Evolutionary conservation across 2,329 filamentous ascomycete genomes (phyloP), one percentile per base, ranked within the genome.

Genomic region (Hymenoscyphus fructigenus): DNA sequence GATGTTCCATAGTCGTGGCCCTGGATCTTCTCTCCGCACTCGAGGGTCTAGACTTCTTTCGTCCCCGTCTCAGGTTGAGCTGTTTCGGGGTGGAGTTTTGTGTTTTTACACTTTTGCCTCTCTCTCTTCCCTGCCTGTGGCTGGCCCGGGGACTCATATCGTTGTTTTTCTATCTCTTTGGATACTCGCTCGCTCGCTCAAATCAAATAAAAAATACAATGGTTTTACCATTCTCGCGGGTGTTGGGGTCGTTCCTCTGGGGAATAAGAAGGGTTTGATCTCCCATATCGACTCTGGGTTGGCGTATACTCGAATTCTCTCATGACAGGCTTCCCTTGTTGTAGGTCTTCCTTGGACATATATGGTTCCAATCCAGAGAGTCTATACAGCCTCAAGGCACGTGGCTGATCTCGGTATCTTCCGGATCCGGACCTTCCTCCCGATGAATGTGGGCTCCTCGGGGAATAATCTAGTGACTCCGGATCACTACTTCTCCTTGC

Each of bases 281-380:
- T 50, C 20, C 20, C 47, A 53, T 53, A 53, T 53, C 47, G 47
- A 53, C 47, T 53, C 20, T 26, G 47, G 7, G 47, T 53, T 53
- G 47, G 47, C 1, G 47, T 23, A 14, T 53, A 53, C 14, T 53
- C 20, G 47, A 26, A 23, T 10, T 26, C 20, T 23, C 47, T 26
- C 20, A 23, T 53, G n/a, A 50, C 44, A 26, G 47, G 20, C 20
- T 14, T 53, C 15, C 20, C 20, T 23, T 38, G 36, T 38, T 15
- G 36, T 5, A 17, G 12, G 36, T 53, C 20, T 23, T 10, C 47
- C 23, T 23, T 23, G 20, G 47, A 26, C 1, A 53, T 26, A 23
- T 53, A 28, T 1, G 47, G 47, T 23, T 53, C 47, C 23, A 53
- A 26, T 53, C 47, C 47, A 23, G 47, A 53, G 4, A 53, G 14